phyloP scores from a whole-genome alignment of 129 eudicot genomes.

The Flaveria ramosissima region DNA sequence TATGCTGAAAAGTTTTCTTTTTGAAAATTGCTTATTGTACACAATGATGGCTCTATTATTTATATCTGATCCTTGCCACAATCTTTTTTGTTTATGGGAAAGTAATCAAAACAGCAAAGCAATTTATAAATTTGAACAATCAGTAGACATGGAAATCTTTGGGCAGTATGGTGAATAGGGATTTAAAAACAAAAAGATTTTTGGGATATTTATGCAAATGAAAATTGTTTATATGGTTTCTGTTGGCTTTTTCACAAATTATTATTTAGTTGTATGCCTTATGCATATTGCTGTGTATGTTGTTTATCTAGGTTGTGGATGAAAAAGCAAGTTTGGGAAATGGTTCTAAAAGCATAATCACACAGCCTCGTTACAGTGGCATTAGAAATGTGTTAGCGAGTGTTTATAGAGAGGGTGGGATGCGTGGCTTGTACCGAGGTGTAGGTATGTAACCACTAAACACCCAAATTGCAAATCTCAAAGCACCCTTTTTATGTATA shows the following conservation, averaged over 20 bases:
- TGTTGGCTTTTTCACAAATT: neutral
- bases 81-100: neutral
- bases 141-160: neutral
- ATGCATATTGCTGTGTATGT: neutral
- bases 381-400: constrained; percentile 68
- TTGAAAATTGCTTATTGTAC: neutral
- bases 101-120: neutral
- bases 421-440: constrained; percentile 86
- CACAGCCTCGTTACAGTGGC: constrained; percentile 68
- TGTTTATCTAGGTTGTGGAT: constrained; percentile 54
- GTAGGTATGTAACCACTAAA: constrained; percentile 54
- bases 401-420: constrained; percentile 95
- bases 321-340: constrained; percentile 46
- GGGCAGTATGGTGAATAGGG: neutral
- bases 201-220: too few species aligned
- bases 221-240: neutral
- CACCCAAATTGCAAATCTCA: constrained; percentile 1
- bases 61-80: neutral
- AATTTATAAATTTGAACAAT: neutral
- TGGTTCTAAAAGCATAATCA: constrained; percentile 33
- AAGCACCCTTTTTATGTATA: neutral
- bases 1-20: neutral
- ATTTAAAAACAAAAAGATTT: neutral
- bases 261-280: neutral
- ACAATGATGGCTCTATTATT: constrained; percentile 3